These are phyloP conservation scores for Trametes sp. DNA, from an alignment of 1,284 basidiomycete species.

Conservation along the genomic window DNA sequence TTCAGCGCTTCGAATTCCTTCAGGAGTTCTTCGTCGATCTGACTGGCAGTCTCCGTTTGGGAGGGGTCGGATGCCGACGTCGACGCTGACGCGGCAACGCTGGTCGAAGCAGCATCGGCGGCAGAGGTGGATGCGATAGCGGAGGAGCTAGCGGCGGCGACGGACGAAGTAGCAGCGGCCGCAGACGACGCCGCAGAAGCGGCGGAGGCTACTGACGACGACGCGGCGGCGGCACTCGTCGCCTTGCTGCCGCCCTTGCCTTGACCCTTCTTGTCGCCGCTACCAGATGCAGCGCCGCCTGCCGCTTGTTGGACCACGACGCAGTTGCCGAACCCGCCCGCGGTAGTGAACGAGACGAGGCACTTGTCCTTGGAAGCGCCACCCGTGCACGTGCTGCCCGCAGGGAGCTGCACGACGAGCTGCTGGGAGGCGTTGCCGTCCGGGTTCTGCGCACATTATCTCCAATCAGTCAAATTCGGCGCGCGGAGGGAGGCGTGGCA, in stretches of 20 bases:
- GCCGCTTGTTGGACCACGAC: conserved; percentile 46
- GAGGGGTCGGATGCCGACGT: background rate
- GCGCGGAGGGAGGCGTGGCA: background rate
- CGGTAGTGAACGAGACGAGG: conserved; percentile 54
- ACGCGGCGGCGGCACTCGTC: background rate
- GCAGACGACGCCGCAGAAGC: background rate
- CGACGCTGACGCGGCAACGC: background rate
- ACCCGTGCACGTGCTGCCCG: conserved; percentile 57
- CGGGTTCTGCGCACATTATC: conserved; percentile 34
- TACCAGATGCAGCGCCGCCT: conserved; percentile 4
- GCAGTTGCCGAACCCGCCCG: conserved; percentile 60
- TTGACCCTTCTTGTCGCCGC: background rate
- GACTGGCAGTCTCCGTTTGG: background rate
- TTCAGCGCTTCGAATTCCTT: conserved; percentile 9
- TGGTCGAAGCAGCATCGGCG: background rate
- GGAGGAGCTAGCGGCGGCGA: too few species aligned
- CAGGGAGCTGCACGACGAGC: conserved; percentile 52
- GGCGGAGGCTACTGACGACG: background rate
- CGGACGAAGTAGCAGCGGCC: background rate
- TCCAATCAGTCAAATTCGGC: background rate
- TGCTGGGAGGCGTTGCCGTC: conserved; percentile 45
- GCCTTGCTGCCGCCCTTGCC: background rate
- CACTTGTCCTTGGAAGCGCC: conserved; percentile 53
- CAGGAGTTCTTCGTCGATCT: conserved; percentile 9
- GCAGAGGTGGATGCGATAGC: background rate